Evolutionary conservation across 108 stramenopile species (phyloP).

Genomic region (Stephanodiscus minutulus): DNA sequence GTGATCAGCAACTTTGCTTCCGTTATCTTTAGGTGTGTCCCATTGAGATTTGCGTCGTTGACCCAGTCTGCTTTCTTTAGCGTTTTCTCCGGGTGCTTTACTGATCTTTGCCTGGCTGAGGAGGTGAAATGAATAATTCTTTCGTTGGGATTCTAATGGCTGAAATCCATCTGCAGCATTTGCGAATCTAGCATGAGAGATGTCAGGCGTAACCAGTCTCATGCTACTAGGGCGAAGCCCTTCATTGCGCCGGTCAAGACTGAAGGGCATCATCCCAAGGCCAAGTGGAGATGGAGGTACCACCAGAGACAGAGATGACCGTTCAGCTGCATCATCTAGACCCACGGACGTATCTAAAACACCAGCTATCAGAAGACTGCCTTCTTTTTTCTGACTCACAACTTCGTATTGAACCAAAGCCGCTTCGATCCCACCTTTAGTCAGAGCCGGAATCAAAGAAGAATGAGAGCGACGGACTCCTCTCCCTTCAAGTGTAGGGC

Average conservation of each 20-base stretch:
- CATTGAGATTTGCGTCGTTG: constrained; percentile 15
- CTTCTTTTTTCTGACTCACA: neutral
- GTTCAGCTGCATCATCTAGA: neutral
- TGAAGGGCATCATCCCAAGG: constrained; percentile 28
- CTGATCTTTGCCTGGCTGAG: constrained; percentile 5
- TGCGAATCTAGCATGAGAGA: constrained; percentile 17
- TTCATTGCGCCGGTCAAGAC: constrained; percentile 35
- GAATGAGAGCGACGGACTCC: constrained; percentile 15
- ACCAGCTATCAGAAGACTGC: neutral
- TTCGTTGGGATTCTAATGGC: constrained; percentile 20
- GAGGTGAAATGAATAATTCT: constrained; percentile 20
- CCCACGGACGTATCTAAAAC: constrained; percentile 14
- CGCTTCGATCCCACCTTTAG: constrained; percentile 43
- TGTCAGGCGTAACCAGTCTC: constrained; percentile 24
- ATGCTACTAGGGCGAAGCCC: constrained; percentile 18
- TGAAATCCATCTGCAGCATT: constrained; percentile 22
- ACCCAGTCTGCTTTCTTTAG: constrained; percentile 1
- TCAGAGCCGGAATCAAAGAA: neutral
- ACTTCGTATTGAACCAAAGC: constrained; percentile 37
- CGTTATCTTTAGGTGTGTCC: neutral
- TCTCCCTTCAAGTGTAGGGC: constrained; percentile 16
- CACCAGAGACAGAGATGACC: constrained; percentile 8
- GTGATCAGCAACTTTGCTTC: neutral
- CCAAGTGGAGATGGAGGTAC: constrained; percentile 31
- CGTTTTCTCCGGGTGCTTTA: constrained; percentile 4